Base-by-base conservation (phyloP, 108 stramenopile species). In the Parietichytrium sp. region DNA sequence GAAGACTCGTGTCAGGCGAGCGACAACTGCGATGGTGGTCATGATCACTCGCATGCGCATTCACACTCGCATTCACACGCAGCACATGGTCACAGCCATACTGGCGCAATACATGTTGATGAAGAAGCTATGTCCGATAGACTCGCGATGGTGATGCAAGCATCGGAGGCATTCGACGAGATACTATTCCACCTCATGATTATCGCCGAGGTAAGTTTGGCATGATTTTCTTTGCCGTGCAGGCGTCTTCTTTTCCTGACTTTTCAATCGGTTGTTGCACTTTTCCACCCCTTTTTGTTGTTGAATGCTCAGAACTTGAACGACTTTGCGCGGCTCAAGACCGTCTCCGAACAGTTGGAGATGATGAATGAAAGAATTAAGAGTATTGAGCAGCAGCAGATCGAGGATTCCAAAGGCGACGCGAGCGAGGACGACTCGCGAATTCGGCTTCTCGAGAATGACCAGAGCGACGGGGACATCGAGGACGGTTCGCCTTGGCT, bases 241-340 rank as follows among this genome's bases (percentile, higher is more conserved):
- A n/a, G n/a, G n/a, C n/a, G n/a, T n/a, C n/a, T n/a, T n/a, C n/a
- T n/a, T n/a, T n/a, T n/a, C n/a, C n/a, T n/a, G n/a, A n/a, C n/a
- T n/a, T n/a, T n/a, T n/a, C n/a, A n/a, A n/a, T n/a, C n/a, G n/a
- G n/a, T n/a, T n/a, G n/a, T n/a, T n/a, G n/a, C n/a, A n/a, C n/a
- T n/a, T n/a, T n/a, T n/a, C n/a, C n/a, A n/a, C n/a, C n/a, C n/a
- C n/a, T n/a, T n/a, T n/a, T n/a, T n/a, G n/a, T n/a, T n/a, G n/a
- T n/a, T n/a, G n/a, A n/a, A n/a, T n/a, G n/a, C n/a, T n/a, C n/a
- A n/a, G 42, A 72, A 72, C 42, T 45, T 72, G 15, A 72, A 72
- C 61, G 61, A 72, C 61, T 72, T 72, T 72, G 36, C 61, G 16
- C 61, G 61, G 23, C 42, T 72, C 33, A 72, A 72, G 33, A 42